Conservation (phyloP, 306 rosid genomes). For the Lathyrus sativus region DNA sequence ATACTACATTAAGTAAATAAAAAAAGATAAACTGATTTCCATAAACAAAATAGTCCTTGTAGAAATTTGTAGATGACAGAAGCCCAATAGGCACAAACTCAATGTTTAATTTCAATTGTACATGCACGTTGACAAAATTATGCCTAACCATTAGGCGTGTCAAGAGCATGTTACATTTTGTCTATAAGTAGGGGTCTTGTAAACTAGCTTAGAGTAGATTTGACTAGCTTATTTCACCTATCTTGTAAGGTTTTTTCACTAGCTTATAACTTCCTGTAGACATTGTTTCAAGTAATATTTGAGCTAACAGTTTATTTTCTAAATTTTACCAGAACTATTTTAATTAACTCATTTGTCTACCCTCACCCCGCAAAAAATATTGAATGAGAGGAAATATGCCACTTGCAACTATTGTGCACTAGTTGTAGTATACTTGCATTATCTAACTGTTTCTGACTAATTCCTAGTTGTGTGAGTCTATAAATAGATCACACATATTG, state of each 20-base stretch:
- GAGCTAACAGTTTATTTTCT: background rate
- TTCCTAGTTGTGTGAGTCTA: too few relatives aligned
- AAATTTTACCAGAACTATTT: too few relatives aligned
- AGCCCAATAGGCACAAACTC: slow-evolving; percentile 19
- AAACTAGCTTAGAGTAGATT: background rate
- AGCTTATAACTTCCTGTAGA: background rate
- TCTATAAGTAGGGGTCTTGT: background rate
- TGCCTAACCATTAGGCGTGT: background rate
- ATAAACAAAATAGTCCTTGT: slow-evolving; percentile 7
- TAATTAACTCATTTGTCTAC: too few relatives aligned
- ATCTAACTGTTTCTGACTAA: too few relatives aligned
- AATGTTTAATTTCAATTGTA: slow-evolving; percentile 4
- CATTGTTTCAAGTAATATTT: background rate
- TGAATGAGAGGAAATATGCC: too few relatives aligned
- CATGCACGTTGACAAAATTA: slow-evolving; percentile 17
- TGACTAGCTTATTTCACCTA: slow-evolving; percentile 6
- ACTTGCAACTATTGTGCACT: too few relatives aligned
- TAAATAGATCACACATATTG: too few relatives aligned
- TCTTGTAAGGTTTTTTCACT: background rate
- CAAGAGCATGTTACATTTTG: slow-evolving; percentile 4
- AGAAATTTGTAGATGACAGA: background rate
- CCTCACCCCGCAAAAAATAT: too few relatives aligned
- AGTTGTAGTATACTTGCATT: too few relatives aligned
- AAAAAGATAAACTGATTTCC: slow-evolving; percentile 14
- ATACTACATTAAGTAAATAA: background rate